These are phyloP conservation scores for Candolleomyces aberdarensis DNA, from an alignment of 768 basidiomycete genomes.

Conservation along the genomic window DNA sequence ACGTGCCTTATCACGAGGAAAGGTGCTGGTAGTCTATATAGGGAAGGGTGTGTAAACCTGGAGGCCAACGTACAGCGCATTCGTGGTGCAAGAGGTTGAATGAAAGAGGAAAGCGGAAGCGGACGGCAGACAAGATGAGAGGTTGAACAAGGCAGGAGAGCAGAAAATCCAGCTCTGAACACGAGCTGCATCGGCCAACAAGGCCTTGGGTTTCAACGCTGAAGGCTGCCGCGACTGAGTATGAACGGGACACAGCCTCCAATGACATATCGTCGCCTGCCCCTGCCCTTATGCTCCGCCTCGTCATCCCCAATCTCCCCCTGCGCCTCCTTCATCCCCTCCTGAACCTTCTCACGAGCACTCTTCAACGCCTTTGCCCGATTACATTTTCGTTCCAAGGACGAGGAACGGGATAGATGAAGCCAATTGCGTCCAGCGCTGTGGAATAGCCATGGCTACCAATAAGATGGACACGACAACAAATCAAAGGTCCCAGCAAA, in stretches of 20 bases:
- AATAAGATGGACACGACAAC: conserved; percentile 92
- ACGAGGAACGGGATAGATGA: conserved; percentile 84
- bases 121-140: not conserved
- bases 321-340: conserved; percentile 95
- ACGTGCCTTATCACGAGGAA: not conserved
- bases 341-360: conserved; percentile 78
- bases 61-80: conserved; percentile 1
- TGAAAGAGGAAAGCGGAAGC: not conserved
- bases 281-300: conserved; percentile 42
- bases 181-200: conserved; percentile 63
- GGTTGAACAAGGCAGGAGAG: too few species aligned
- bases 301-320: conserved; percentile 91
- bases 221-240: too few species aligned
- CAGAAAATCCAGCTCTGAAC: too few species aligned
- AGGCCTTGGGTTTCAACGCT: conserved; percentile 18
- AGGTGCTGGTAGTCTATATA: not conserved
- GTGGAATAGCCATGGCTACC: conserved; percentile 88
- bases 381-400: conserved; percentile 86
- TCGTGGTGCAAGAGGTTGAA: not conserved
- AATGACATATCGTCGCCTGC: too few species aligned
- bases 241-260: too few species aligned
- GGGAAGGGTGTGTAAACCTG: conserved; percentile 1
- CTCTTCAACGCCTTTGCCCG: conserved; percentile 74
- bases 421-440: conserved; percentile 58
- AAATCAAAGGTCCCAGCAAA: conserved; percentile 86